Percentiles rank a stretch among this genome's conserved stretches.
Evolutionary conservation across 2,329 filamentous ascomycete species (phyloP).

Genomic region (Bipolaris gigantea): DNA sequence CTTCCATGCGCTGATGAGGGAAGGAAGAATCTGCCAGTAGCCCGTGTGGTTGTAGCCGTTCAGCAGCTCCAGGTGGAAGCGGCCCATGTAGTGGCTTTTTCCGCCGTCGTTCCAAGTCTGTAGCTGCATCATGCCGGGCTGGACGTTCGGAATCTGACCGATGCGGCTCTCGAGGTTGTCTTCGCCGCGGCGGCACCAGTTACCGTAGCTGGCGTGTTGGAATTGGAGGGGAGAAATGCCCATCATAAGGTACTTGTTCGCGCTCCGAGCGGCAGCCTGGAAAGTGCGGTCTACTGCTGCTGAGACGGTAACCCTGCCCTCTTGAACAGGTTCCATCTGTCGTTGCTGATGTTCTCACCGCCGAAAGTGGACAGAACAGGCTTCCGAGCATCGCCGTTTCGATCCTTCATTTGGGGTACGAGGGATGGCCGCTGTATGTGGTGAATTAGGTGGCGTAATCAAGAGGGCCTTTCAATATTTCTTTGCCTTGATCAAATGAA

Average conservation of each 20-base stretch:
- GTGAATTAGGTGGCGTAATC: conserved; percentile 33
- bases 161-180: conserved; percentile 41
- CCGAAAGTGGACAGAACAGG: conserved; percentile 42
- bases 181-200: conserved; percentile 46
- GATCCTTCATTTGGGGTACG: conserved; percentile 35
- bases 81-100: conserved; percentile 48
- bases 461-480: conserved; percentile 24
- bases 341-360: conserved; percentile 27
- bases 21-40: conserved; percentile 40
- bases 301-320: conserved; percentile 31
- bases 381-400: conserved; percentile 5
- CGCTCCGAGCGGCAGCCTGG: conserved; percentile 31
- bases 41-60: conserved; percentile 41
- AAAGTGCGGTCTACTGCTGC: conserved; percentile 33
- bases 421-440: conserved; percentile 21
- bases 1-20: conserved; percentile 47
- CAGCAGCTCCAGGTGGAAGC: conserved; percentile 44
- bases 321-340: conserved; percentile 28
- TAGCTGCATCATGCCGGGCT: conserved; percentile 46
- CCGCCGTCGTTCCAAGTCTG: conserved; percentile 50
- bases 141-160: conserved; percentile 32
- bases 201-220: conserved; percentile 41
- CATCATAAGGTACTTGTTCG: conserved; percentile 47
- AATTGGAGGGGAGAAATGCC: conserved; percentile 45
- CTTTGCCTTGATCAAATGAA: conserved; percentile 40